These are phyloP conservation scores for Geranomyces michiganensis DNA, from an alignment of 192 early-diverging fungal genomes.

Conservation along the genomic window DNA sequence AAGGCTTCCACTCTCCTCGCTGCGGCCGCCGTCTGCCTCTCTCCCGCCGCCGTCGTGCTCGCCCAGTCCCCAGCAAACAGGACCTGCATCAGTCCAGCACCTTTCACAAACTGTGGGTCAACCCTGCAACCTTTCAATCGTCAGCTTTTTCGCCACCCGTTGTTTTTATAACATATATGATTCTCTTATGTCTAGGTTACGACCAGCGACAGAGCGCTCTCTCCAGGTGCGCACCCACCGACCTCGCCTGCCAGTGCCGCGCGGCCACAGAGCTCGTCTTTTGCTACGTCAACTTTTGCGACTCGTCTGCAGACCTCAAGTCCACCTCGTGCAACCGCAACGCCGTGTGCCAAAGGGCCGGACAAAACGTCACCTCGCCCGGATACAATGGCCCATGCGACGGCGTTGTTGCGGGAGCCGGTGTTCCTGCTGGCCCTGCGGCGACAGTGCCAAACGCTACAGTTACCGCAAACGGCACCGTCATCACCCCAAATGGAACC, in stretches of 20 bases:
- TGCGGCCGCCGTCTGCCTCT: too few relatives aligned
- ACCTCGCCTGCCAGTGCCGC: slow-evolving; percentile 25
- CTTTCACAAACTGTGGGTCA: too few relatives aligned
- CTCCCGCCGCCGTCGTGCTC: too few relatives aligned
- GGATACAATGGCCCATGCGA: slow-evolving; percentile 6
- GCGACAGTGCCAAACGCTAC: background rate
- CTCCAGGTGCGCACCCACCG: slow-evolving; percentile 10
- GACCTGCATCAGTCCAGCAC: too few relatives aligned
- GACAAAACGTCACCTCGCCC: background rate
- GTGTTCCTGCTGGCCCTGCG: background rate
- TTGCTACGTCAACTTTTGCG: slow-evolving; percentile 36
- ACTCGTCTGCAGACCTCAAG: slow-evolving; percentile 11
- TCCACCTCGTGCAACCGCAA: slow-evolving; percentile 12
- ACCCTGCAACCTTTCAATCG: too few relatives aligned
- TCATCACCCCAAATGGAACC: background rate
- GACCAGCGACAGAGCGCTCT: too few relatives aligned
- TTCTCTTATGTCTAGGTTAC: too few relatives aligned
- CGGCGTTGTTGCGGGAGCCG: background rate
- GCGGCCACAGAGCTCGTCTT: slow-evolving; percentile 1
- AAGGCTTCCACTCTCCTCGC: too few relatives aligned
- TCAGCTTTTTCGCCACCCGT: too few relatives aligned
- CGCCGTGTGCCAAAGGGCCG: slow-evolving; percentile 1
- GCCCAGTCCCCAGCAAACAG: too few relatives aligned
- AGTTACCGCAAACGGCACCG: background rate
- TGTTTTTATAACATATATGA: too few relatives aligned